Evolutionary conservation across 768 basidiomycete genomes (phyloP), one percentile per base, ranked within the genome.

Genomic region (Xerocomellus chrysenteron): DNA sequence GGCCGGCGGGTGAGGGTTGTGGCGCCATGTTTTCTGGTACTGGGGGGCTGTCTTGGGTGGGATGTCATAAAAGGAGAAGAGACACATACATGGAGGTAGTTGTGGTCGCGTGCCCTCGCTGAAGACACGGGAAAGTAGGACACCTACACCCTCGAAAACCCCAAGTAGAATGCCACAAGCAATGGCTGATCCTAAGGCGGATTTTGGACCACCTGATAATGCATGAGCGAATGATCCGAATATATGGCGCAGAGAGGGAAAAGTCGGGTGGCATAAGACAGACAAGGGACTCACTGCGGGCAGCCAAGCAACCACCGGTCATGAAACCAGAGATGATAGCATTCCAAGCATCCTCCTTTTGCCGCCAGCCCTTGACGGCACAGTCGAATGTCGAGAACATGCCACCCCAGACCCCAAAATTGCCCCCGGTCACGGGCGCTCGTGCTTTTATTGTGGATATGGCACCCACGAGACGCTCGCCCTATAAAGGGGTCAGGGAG

Each of bases 351-450:
- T 97, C 95, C 75, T 97, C 94, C 72, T 98, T 97, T 78, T 97
- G 94, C 71, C 94, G 82, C 79, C 85, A 92, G 14, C 94, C 92
- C 75, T 99, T 98, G 64, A 99, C 90, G 1, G 94, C 94, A 73
- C 97, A 99, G 74, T 98, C 97, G 65, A 97, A 99, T 35, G 93
- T 91, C 44, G 94, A 98, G 74, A 99, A 99, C 86, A 99, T 90
- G 63, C 96, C 97, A 70, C 96, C 92, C 90, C 92, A 93, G 16
- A 92, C 88, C 65, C 90, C 89, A 71, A 96, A 97, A 76, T 98
- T 96, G 30, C 96, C 97, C 48, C 97, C 97, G 12, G 95, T 94
- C 28, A 99, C 97, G 4, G 97, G 97, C 58, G 97, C 96, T 54
- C 97, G 85, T 24, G 97, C 95, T 79, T 98, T 98, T 78, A 98